Evolutionary conservation across 2,329 filamentous ascomycete species (phyloP), one percentile per base, ranked within the genome.

Genomic region (Epichloe uncinata): DNA sequence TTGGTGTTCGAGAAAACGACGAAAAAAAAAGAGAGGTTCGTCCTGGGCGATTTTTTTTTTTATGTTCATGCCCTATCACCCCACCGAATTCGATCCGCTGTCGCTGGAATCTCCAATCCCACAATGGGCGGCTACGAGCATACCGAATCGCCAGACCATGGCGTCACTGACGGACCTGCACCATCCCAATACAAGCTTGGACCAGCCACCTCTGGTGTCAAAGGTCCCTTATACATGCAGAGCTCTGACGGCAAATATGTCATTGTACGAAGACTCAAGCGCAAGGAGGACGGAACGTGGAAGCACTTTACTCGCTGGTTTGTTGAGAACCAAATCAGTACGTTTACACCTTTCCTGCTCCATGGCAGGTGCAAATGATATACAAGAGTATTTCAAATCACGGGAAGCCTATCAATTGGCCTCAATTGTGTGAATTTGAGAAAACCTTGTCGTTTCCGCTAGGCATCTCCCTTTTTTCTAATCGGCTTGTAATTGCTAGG

Each of bases 311-410:
- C 79, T 53, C 73, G 75, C 61, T 87, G 84, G 80, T 77, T 90
- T 63, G 79, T 87, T 57, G 73, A 85, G 61, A 87, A 91, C 65
- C 86, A 91, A 65, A 82, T 87, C 60, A 85, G 86, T 90, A 81
- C 52, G 79, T 69, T 34, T 42, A 9, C 26, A 37, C 49, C 37
- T 35, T 49, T 37, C 49, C 49, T 50, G 51, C 49, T 49, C 12
- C 48, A 43, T 50, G 51, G 36, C 37, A 45, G 45, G 16, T 41
- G 38, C 45, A 50, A 50, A 47, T 20, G 33, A 8, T n/a, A 9
- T 52, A 20, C 22, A 15, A 30, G 13, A 2, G 2, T 38, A 30
- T 13, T 34, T 13, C 6, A 35, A 41, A 42, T 4, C 5, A 22
- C 13, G 15, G 33, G 12, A 16, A 11, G 13, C 13, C n/a, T 35